phyloP scores from a whole-genome alignment of 768 basidiomycete genomes.

The Leccinellum rugosiceps region DNA sequence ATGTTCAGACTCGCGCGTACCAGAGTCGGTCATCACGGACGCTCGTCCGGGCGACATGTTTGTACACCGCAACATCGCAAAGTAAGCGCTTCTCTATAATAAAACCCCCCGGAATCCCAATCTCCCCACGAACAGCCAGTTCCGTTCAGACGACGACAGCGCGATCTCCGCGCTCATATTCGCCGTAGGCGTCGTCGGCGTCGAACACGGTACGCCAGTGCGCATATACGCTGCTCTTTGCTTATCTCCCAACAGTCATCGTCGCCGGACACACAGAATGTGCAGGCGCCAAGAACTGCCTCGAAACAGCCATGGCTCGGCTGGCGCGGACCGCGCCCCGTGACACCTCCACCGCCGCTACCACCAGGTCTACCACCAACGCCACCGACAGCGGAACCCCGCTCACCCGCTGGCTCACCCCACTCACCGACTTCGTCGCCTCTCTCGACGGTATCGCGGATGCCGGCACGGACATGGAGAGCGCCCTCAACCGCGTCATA shows the following conservation, averaged over 20 bases:
- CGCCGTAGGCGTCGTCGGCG: slow-evolving; percentile 66
- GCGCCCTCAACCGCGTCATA: slow-evolving; percentile 43
- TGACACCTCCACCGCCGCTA: slow-evolving; percentile 24
- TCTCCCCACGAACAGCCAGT: slow-evolving; percentile 47
- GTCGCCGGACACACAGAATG: slow-evolving; percentile 83
- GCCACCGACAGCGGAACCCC: slow-evolving; percentile 29
- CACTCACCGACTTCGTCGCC: slow-evolving; percentile 50
- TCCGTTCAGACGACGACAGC: slow-evolving; percentile 68
- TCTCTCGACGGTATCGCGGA: slow-evolving; percentile 41
- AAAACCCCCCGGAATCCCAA: background rate
- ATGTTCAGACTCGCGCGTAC: slow-evolving; percentile 85
- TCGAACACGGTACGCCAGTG: slow-evolving; percentile 63
- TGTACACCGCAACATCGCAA: slow-evolving; percentile 86
- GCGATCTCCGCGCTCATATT: slow-evolving; percentile 70
- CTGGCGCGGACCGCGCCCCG: background rate
- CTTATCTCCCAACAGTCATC: slow-evolving; percentile 48
- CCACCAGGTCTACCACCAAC: background rate
- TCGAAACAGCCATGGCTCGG: slow-evolving; percentile 33
- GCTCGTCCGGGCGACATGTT: slow-evolving; percentile 84
- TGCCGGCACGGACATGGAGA: slow-evolving; percentile 29
- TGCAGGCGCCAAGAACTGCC: slow-evolving; percentile 67
- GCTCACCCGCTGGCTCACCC: slow-evolving; percentile 69
- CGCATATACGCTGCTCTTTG: background rate
- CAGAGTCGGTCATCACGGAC: slow-evolving; percentile 73
- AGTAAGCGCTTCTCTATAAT: slow-evolving; percentile 42